These are phyloP conservation scores for Jacaranda mimosifolia DNA, from an alignment of 257 asterid species.

Conservation along the genomic window DNA sequence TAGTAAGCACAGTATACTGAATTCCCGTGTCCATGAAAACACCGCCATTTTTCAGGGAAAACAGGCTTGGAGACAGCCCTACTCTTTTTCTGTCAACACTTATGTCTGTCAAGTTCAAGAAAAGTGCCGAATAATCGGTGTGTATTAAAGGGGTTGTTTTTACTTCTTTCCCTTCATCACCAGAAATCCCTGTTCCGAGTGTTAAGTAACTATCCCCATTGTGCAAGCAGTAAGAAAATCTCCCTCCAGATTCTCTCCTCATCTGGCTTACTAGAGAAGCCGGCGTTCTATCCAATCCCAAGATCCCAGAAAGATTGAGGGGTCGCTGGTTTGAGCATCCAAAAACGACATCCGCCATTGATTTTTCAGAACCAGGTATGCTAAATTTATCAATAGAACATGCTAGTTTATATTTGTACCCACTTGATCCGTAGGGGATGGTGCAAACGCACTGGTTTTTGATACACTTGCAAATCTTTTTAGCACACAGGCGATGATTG, in stretches of 20 bases:
- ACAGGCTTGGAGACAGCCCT: constrained; percentile 22
- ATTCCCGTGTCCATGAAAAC: constrained; percentile 28
- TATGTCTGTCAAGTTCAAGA: constrained; percentile 25
- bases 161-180: neutral
- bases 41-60: constrained; percentile 29
- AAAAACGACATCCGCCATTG: neutral
- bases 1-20: constrained; percentile 16
- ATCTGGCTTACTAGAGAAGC: neutral
- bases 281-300: neutral
- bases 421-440: neutral
- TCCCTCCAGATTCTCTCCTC: neutral
- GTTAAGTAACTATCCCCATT: constrained; percentile 6
- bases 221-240: constrained; percentile 3
- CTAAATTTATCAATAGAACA: constrained; percentile 13
- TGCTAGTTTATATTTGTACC: neutral
- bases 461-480: constrained; percentile 21
- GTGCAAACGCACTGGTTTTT: constrained; percentile 21
- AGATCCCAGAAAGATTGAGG: constrained; percentile 2
- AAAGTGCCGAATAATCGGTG: neutral
- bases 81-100: constrained; percentile 5
- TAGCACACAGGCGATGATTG: constrained; percentile 11
- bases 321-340: neutral
- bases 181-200: neutral
- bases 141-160: constrained; percentile 19
- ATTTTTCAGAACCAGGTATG: neutral